A percentile compares a stretch with the other conserved stretches of the same genome.
These are phyloP conservation scores for Pyricularia sp. DNA, from an alignment of 2,329 filamentous ascomycete genomes.

Conservation along the genomic window DNA sequence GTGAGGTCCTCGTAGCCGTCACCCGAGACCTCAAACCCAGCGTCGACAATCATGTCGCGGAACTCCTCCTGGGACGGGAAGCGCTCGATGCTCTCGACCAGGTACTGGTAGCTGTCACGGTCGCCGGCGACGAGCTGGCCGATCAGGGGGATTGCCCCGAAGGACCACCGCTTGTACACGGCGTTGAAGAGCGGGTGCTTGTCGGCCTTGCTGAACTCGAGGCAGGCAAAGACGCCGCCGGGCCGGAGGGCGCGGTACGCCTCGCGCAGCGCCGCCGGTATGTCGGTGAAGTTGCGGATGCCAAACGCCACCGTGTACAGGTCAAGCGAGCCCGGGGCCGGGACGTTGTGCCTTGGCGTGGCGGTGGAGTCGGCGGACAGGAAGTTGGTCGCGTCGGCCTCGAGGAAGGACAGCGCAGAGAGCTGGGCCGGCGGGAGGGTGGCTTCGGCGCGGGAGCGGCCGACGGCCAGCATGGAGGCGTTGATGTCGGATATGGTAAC, in stretches of 20 bases:
- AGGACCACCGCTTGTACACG: constrained; percentile 93
- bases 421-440: constrained; percentile 46
- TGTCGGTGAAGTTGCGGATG: constrained; percentile 94
- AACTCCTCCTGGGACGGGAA: constrained; percentile 86
- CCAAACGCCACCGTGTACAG: constrained; percentile 97
- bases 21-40: constrained; percentile 78
- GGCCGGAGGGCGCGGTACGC: constrained; percentile 86
- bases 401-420: constrained; percentile 61
- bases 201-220: constrained; percentile 86
- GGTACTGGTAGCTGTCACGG: constrained; percentile 92
- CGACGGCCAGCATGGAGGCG: constrained; percentile 84
- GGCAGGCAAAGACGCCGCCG: constrained; percentile 89
- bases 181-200: constrained; percentile 69
- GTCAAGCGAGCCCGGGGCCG: constrained; percentile 55
- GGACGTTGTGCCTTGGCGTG: constrained; percentile 6
- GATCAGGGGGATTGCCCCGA: constrained; percentile 86
- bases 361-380: constrained; percentile 47
- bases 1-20: constrained; percentile 84
- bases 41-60: constrained; percentile 69
- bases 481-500: constrained; percentile 97
- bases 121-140: constrained; percentile 92
- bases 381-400: constrained; percentile 82
- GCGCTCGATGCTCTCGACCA: constrained; percentile 93
- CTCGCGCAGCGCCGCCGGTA: constrained; percentile 71
- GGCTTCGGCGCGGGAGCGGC: constrained; percentile 62